Base-by-base conservation (phyloP, 1,139 yeast species). In the Protomyces arabidopsidicola region DNA sequence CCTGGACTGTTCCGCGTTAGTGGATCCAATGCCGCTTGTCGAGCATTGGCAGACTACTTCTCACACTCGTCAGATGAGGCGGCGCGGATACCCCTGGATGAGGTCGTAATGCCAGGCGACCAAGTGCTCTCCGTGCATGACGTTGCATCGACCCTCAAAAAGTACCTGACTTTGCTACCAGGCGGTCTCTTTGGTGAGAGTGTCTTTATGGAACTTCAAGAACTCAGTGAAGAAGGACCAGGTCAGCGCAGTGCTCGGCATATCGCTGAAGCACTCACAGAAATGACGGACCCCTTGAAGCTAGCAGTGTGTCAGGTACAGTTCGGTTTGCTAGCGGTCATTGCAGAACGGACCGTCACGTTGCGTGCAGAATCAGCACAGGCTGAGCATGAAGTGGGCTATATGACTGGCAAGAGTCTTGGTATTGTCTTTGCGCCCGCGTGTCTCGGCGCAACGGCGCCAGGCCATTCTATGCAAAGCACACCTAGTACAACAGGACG, bases 351-450 rank as follows among this genome's bases (percentile, higher is more conserved):
- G 42, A 38, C 56, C 1, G 34, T 42, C 6, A 20, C 10, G 16
- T 12, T 22, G 5, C 35, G 53, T 9, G 24, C 36, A 8, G 48
- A 42, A 22, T 18, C 20, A 24, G 16, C 48, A 2, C 12, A 16
- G 12, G 22, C 18, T n/a, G 56, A 57, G 48, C 63, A 63, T 18
- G 65, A 63, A 45, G 18, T 35, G 18, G 62, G 62, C 12, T 52
- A 57, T 22, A 63, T 63, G 65, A 57, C 55, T 24, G 52, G 57
- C 35, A 50, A 51, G 24, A 55, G 58, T 4, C 63, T 63, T 22
- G 65, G 65, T 20, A 53, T 63, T 27, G 65, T 63, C 38, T 63
- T 63, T 22, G 60, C 65, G 16, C 65, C 65, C 3, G 53, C 65
- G 16, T 63, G 61, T 38, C 58, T 63, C 16, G 65, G 65, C 8